phyloP scores from a whole-genome alignment of 192 early-diverging fungal genomes.

The Diversispora eburnea region DNA sequence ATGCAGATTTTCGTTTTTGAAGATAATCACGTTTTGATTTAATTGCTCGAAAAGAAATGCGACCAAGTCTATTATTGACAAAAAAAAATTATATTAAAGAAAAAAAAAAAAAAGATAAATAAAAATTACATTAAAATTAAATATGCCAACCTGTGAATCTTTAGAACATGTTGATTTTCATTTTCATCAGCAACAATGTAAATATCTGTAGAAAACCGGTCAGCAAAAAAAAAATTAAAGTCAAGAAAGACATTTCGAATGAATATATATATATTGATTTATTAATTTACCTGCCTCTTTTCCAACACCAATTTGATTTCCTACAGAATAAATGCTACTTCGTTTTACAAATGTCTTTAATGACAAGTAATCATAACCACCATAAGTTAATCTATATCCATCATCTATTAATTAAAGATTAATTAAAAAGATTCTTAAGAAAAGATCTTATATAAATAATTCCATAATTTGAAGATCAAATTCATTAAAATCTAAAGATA shows the following conservation, averaged over 20 bases:
- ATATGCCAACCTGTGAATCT: constrained; percentile 73
- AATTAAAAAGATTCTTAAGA: constrained; percentile 6
- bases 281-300: constrained; percentile 80
- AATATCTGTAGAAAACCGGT: constrained; percentile 63
- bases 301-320: constrained; percentile 99
- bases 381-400: constrained; percentile 96
- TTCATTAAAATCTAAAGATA: not conserved
- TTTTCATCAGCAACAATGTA: constrained; percentile 95
- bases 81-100: not conserved
- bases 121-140: too few relatives aligned
- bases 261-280: not conserved
- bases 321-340: constrained; percentile 86
- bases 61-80: constrained; percentile 66
- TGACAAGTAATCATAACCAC: constrained; percentile 99
- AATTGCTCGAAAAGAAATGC: constrained; percentile 94
- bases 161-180: constrained; percentile 86
- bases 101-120: not conserved
- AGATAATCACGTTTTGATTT: constrained; percentile 98
- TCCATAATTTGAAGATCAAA: not conserved
- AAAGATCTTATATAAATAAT: not conserved
- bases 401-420: constrained; percentile 56
- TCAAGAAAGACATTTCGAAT: not conserved
- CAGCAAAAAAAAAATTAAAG: not conserved
- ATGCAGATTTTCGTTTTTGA: constrained; percentile 86
- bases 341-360: constrained; percentile 88